Percentiles rank a stretch among this genome's conserved stretches.
These are phyloP conservation scores for Rhodotorula kratochvilovae DNA, from an alignment of 768 basidiomycete species.

Conservation along the genomic window DNA sequence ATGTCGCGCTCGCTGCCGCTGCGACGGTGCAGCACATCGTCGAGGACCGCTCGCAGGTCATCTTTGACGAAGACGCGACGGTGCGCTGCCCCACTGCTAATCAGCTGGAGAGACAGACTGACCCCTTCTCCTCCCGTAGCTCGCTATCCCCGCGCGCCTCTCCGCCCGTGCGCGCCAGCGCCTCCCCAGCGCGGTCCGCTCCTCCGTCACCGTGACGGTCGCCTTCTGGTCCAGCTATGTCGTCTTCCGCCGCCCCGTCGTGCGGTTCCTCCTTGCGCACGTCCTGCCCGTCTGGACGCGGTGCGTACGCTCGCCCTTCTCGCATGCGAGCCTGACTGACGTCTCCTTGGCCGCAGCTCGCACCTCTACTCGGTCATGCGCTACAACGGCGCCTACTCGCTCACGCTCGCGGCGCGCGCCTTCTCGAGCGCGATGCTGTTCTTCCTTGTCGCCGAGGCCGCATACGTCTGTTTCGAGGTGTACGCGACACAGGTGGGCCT, in stretches of 20 bases:
- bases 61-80: conserved; percentile 22
- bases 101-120: background rate
- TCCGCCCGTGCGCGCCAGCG: background rate
- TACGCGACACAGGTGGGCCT: conserved; percentile 34
- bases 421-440: conserved; percentile 6
- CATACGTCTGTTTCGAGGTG: conserved; percentile 32
- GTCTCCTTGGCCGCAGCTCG: background rate
- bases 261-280: conserved; percentile 28
- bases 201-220: background rate
- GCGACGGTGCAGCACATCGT: conserved; percentile 20
- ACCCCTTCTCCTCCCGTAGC: background rate
- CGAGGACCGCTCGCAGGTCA: conserved; percentile 11
- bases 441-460: conserved; percentile 20
- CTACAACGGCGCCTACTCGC: conserved; percentile 24
- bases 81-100: conserved; percentile 1
- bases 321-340: too few species aligned
- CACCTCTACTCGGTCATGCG: conserved; percentile 29
- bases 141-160: conserved; percentile 32
- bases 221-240: conserved; percentile 27
- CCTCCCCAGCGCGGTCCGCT: background rate
- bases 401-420: conserved; percentile 19
- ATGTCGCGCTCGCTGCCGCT: conserved; percentile 8
- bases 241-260: conserved; percentile 22
- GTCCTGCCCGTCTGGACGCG: conserved; percentile 19
- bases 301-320: background rate